Base-by-base conservation (phyloP, 2,329 filamentous ascomycete species). In the Dothistroma pini region DNA sequence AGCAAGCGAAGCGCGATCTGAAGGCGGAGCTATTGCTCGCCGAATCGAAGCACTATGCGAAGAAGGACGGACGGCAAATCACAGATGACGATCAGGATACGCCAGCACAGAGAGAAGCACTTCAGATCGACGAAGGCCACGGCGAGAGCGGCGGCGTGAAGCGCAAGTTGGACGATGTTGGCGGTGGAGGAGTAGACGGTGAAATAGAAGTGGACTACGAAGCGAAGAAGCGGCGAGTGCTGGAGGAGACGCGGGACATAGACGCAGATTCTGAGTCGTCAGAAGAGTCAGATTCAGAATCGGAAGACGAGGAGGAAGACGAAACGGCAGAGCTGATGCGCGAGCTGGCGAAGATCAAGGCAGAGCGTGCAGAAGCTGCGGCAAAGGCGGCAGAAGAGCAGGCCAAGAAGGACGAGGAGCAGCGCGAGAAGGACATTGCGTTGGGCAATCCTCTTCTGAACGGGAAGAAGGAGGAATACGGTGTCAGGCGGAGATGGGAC, bases 371-470 rank as follows among this genome's bases (percentile, higher is more conserved):
- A 1, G 91, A 90, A 73, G 89, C 90, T 74, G 87, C 89, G 60
- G 90, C 95, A 66, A 86, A 86, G 73, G 89, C 90, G 77, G 93
- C 96, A 74, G 88, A 86, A 35, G 91, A 93, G 74, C 86, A 86
- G 61, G 87, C 86, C n/a, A 89, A 87, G 31, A 83, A 87, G 65
- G 93, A 97, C 73, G 83, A 95, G 72, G 92, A 93, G 72, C 85
- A 89, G 71, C 84, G 90, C 63, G 93, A 96, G 76, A 84, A 87
- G 66, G 90, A 97, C 70, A 96, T 97, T 70, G 93, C 95, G 38
- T 80, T 90, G 48, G 95, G 95, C 7, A 99, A 99, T 75, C 95
- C 95, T 44, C 79, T 99, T 56, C 83, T 99, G 59, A 97, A 97
- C 69, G 74, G 83, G n/a, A 90, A 90, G 74, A 65, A 64, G 34